Conservation (phyloP, 768 basidiomycete species). For the Naematelia aurantialba region DNA sequence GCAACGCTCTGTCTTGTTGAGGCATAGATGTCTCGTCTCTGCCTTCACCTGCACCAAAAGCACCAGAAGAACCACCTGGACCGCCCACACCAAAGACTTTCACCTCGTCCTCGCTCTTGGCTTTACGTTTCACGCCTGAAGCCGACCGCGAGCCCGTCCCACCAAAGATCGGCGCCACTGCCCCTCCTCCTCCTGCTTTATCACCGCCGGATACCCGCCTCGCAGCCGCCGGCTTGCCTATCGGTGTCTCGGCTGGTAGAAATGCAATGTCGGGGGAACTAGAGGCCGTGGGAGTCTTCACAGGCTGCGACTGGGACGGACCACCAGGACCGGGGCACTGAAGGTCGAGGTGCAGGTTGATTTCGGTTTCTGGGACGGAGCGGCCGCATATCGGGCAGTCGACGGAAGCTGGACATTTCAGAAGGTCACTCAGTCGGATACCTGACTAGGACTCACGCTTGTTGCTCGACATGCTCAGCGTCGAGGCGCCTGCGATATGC, state of each 20-base stretch:
- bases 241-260: neutral
- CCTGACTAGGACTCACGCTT: no score
- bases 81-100: no score
- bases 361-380: slow-evolving; percentile 22
- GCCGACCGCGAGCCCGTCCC: neutral
- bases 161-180: slow-evolving; percentile 12
- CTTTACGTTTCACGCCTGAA: neutral
- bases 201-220: neutral
- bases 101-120: neutral
- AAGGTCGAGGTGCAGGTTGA: slow-evolving; percentile 42
- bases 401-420: slow-evolving; percentile 6
- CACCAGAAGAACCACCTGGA: no score
- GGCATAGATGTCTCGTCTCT: neutral
- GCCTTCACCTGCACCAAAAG: neutral
- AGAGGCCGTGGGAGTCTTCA: slow-evolving; percentile 1
- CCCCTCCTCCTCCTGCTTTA: neutral
- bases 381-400: slow-evolving; percentile 35
- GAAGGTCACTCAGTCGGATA: no score
- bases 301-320: slow-evolving; percentile 2
- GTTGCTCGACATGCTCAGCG: no score
- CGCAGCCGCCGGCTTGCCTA: neutral
- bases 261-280: neutral
- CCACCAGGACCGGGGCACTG: slow-evolving; percentile 26
- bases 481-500: no score
- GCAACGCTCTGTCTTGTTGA: neutral